Percentiles rank a stretch among this genome's conserved stretches.
Evolutionary conservation across 768 basidiomycete genomes (phyloP).

Genomic region (Lepiota brunneoincarnata): DNA sequence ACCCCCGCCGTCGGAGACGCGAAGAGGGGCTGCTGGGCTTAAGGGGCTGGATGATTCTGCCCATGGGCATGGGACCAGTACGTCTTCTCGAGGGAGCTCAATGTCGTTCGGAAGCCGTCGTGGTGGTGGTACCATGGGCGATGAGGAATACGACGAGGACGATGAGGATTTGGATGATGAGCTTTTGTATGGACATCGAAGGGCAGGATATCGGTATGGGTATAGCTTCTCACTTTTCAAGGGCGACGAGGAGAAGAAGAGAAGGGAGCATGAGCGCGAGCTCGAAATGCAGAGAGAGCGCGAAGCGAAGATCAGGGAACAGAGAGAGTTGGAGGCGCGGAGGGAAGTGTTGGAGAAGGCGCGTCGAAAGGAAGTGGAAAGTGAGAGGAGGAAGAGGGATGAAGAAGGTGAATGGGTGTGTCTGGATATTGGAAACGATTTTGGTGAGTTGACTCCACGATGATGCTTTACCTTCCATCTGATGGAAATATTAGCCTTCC

Average conservation of each 20-base stretch:
- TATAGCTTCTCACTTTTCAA: not conserved
- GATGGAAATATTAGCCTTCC: not conserved
- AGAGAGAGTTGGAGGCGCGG: not conserved
- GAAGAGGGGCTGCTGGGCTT: not conserved
- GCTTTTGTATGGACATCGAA: not conserved
- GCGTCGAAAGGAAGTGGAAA: conserved; percentile 3
- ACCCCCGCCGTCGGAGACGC: not conserved
- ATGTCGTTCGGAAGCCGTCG: not conserved
- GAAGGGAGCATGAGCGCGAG: not conserved
- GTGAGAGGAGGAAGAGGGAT: conserved; percentile 18
- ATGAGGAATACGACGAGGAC: conserved; percentile 12
- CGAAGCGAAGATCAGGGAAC: conserved; percentile 1
- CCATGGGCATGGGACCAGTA: not conserved
- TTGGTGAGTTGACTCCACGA: conserved; percentile 26
- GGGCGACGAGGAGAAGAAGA: not conserved
- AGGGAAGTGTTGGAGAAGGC: not conserved
- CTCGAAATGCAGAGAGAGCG: not conserved
- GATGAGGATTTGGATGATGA: conserved; percentile 2
- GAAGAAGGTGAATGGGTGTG: conserved; percentile 48
- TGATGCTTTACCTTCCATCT: not conserved
- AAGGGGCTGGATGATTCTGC: not conserved
- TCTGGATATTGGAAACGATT: conserved; percentile 48
- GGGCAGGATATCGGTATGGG: conserved; percentile 17
- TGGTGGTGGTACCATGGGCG: not conserved
- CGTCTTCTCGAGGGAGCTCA: not conserved